These are phyloP conservation scores for Dioscorea dumetorum DNA, from an alignment of 106 monocot genomes.

Conservation along the genomic window DNA sequence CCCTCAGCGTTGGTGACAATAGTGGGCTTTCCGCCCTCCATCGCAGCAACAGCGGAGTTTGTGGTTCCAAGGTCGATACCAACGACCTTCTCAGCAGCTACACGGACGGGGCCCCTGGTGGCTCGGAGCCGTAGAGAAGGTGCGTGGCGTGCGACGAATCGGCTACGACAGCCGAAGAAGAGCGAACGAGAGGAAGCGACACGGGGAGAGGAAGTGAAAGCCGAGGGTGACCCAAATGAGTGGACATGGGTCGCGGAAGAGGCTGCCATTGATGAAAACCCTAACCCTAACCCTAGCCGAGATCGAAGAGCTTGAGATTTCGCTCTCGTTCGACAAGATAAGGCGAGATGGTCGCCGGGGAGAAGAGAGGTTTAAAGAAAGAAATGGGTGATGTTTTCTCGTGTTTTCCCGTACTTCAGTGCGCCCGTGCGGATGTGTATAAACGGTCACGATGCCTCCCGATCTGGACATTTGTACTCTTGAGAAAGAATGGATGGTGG, in stretches of 20 bases:
- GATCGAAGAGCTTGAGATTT: background rate
- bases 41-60: conserved; percentile 96
- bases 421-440: too few relatives aligned
- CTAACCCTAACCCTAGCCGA: background rate
- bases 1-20: conserved; percentile 95
- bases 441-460: too few relatives aligned
- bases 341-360: too few relatives aligned
- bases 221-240: conserved; percentile 18
- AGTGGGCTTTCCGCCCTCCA: conserved; percentile 98
- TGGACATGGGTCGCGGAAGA: conserved; percentile 30
- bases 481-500: too few relatives aligned
- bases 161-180: conserved; percentile 15
- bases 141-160: background rate
- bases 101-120: conserved; percentile 10
- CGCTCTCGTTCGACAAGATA: background rate
- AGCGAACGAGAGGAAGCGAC: conserved; percentile 18
- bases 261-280: conserved; percentile 12
- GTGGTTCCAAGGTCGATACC: conserved; percentile 96
- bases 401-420: too few relatives aligned
- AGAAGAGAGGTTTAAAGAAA: too few relatives aligned
- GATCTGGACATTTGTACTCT: too few relatives aligned
- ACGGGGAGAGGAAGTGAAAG: conserved; percentile 7
- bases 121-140: background rate
- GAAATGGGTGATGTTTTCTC: too few relatives aligned
- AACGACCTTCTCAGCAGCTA: conserved; percentile 73